Percentiles rank a stretch among this genome's conserved stretches.
Evolutionary conservation across 129 eudicot species (phyloP).

Genomic region (Chrysanthemum makinoi): DNA sequence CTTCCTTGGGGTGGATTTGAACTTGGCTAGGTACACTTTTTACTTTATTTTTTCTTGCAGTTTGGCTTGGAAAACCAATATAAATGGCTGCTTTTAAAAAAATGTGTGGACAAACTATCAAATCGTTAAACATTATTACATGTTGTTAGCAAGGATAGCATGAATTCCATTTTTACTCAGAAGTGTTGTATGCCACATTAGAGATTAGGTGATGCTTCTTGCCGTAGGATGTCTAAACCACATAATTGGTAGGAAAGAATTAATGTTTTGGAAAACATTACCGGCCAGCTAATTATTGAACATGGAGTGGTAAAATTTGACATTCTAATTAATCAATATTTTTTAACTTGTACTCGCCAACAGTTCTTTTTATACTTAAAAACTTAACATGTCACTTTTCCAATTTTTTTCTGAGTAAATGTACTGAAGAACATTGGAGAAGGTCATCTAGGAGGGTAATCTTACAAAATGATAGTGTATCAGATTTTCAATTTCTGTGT

Average conservation of each 20-base stretch:
- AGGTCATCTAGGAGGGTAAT: background rate
- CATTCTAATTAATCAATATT: background rate
- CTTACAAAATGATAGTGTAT: background rate
- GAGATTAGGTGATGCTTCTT: background rate
- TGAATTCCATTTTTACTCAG: background rate
- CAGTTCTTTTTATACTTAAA: background rate
- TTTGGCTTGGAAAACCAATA: constrained; percentile 5
- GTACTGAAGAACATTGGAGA: background rate
- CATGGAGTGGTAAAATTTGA: background rate
- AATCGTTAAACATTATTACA: background rate
- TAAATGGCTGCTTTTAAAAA: background rate
- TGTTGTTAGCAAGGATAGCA: background rate
- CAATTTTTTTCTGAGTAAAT: background rate
- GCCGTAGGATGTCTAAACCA: background rate
- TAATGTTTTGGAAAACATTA: constrained; percentile 1
- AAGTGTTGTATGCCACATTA: background rate
- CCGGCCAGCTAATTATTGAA: background rate
- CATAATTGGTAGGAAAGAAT: background rate
- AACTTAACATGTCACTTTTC: background rate
- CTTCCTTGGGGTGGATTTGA: constrained; percentile 99
- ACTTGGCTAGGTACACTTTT: constrained; percentile 66
- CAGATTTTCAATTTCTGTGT: background rate
- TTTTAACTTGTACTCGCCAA: background rate
- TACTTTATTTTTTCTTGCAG: background rate
- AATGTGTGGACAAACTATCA: background rate